Percentiles rank a stretch among this genome's conserved stretches.
phyloP scores from a whole-genome alignment of 2,329 filamentous ascomycete species.

The Trichoderma semiorbis region DNA sequence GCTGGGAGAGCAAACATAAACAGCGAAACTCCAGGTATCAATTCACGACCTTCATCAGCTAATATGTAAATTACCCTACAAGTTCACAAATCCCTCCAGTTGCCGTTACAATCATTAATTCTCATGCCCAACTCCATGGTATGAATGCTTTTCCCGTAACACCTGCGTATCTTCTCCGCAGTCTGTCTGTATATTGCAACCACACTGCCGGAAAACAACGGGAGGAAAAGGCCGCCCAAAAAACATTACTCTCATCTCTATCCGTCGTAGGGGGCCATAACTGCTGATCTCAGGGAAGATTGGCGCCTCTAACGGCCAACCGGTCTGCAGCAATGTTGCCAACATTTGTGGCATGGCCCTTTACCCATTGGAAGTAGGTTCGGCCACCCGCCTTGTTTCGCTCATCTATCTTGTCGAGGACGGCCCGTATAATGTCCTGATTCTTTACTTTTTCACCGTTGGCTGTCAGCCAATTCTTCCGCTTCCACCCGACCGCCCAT shows the following conservation, averaged over 20 bases:
- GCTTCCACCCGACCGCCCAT: constrained; percentile 77
- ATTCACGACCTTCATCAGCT: neutral
- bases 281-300: constrained; percentile 22
- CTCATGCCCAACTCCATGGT: constrained; percentile 8
- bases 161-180: neutral
- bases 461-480: constrained; percentile 73
- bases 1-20: neutral
- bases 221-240: neutral
- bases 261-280: neutral
- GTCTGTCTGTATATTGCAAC: neutral
- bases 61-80: neutral
- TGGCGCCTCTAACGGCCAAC: constrained; percentile 59
- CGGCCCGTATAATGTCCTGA: constrained; percentile 73
- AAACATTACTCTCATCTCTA: neutral
- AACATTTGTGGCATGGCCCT: constrained; percentile 69
- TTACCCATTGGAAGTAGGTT: constrained; percentile 83
- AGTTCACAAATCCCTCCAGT: neutral
- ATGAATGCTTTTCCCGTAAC: neutral
- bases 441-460: constrained; percentile 75
- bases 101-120: constrained; percentile 1
- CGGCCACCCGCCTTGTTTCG: constrained; percentile 55
- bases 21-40: neutral
- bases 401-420: constrained; percentile 68
- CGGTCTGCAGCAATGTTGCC: constrained; percentile 81
- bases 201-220: neutral